Evolutionary conservation across 2,329 filamentous ascomycete genomes (phyloP).

Genomic region (Neonectria coccinea): DNA sequence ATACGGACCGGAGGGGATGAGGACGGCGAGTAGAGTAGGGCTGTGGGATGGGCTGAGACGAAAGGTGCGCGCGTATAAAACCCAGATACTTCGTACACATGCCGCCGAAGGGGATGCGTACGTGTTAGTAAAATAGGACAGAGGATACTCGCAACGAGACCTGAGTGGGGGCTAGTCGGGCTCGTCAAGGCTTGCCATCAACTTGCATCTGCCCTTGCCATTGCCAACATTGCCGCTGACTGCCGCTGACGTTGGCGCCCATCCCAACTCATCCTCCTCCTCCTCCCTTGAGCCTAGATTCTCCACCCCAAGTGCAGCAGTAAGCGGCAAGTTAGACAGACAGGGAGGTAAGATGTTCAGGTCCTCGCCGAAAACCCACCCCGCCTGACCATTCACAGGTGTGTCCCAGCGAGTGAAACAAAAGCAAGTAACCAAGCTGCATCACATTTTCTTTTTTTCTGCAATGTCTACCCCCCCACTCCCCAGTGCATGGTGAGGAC

Average conservation of each 20-base stretch:
- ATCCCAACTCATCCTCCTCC: not conserved
- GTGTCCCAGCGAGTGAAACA: conserved; percentile 9
- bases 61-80: not conserved
- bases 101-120: not conserved
- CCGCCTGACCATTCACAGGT: conserved; percentile 10
- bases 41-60: not conserved
- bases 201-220: not conserved
- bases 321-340: not conserved
- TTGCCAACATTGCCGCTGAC: not conserved
- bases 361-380: not conserved
- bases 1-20: not conserved
- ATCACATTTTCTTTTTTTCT: not conserved
- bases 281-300: conserved; percentile 3
- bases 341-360: not conserved
- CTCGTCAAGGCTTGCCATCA: conserved; percentile 20
- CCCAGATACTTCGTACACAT: not conserved
- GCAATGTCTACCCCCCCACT: not conserved
- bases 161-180: conserved; percentile 7
- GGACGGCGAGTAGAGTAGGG: no score
- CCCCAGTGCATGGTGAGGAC: not conserved
- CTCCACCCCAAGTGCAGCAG: not conserved
- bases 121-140: not conserved
- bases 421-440: conserved; percentile 1
- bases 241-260: not conserved
- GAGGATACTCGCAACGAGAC: conserved; percentile 8